Percentiles rank a stretch among this genome's conserved stretches.
Conservation (phyloP, 2,329 filamentous ascomycete species). For the Neoarthrinium moseri region DNA sequence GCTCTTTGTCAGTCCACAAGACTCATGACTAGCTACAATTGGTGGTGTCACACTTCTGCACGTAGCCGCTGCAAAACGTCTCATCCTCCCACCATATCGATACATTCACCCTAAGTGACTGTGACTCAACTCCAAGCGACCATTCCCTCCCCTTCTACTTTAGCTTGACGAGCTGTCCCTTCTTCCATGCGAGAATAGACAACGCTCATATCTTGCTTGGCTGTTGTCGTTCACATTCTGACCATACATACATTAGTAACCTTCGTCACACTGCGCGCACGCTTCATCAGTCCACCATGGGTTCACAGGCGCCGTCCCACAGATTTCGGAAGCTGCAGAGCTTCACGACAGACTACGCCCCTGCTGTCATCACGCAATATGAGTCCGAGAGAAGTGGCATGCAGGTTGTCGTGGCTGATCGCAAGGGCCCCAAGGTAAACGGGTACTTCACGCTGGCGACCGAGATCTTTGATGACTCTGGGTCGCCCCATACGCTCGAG, state of each 20-base stretch:
- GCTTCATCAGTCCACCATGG: slow-evolving; percentile 45
- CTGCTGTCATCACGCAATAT: slow-evolving; percentile 89
- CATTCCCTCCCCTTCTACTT: too few relatives aligned
- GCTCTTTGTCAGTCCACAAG: neutral
- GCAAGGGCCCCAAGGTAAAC: slow-evolving; percentile 89
- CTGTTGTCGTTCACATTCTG: neutral
- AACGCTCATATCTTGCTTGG: too few relatives aligned
- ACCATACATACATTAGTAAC: neutral
- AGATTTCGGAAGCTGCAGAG: slow-evolving; percentile 82
- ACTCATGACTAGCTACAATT: neutral
- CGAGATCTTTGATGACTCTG: slow-evolving; percentile 96
- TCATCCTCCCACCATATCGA: too few relatives aligned
- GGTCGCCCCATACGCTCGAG: slow-evolving; percentile 84
- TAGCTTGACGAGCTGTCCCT: too few relatives aligned
- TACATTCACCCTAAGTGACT: too few relatives aligned
- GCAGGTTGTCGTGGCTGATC: slow-evolving; percentile 88
- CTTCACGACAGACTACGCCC: slow-evolving; percentile 88
- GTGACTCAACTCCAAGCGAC: too few relatives aligned
- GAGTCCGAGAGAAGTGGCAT: slow-evolving; percentile 92
- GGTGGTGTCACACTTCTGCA: neutral
- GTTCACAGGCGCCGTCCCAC: slow-evolving; percentile 39
- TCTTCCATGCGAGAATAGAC: too few relatives aligned
- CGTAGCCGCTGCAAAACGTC: neutral
- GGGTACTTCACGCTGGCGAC: slow-evolving; percentile 96
- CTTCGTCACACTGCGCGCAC: neutral